Evolutionary conservation across 148 eudicot species (phyloP), one percentile per base, ranked within the genome.

Genomic region (Chenopodium album): DNA sequence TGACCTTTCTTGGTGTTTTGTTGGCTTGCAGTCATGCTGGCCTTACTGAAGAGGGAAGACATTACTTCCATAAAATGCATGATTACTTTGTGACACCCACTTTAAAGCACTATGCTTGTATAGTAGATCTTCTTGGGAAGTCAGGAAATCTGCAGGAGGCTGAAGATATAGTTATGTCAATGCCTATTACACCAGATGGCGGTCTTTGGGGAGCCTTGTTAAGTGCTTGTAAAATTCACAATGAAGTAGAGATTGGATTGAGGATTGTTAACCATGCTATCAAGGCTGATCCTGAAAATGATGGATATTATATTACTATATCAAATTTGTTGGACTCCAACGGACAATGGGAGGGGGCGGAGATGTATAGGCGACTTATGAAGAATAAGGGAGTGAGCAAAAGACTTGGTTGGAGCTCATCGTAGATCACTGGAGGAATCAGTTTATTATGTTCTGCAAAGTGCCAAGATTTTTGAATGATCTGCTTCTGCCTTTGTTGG

Each of bases 131-230:
- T 84, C 87, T 90, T 78, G 94, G 92, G 52, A 85, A 88, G 76
- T 84, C 92, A 50, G 98, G 94, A 29, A 74, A 85, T 84, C 47
- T 93, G 81, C 78, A 83, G 77, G 94, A 92, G 75, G 95, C 98
- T 64, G 95, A 93, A 87, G 87, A 82, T 47, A 59, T 92, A 77
- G 89, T 87, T 80, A 71, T 80, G 48, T 92, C 92, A 17, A 94
- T 94, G 92, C 92, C 92, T 10, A 78, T 92, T 52, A 75, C 67
- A 67, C 94, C 95, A 9, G 98, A 94, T 88, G 95, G 92, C 11
- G 94, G 90, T 59, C 60, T 94, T 28, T 94, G 95, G 94, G 94
- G 95, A 69, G 81, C 94, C 71, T 82, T 93, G 81, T 85, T 93
- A 77, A 90, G 78, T 87, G 89, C 98, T 77, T 92, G 94, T 79